Evolutionary conservation across 2,329 filamentous ascomycete genomes (phyloP).

Genomic region (Hirsutella minnesotensis): DNA sequence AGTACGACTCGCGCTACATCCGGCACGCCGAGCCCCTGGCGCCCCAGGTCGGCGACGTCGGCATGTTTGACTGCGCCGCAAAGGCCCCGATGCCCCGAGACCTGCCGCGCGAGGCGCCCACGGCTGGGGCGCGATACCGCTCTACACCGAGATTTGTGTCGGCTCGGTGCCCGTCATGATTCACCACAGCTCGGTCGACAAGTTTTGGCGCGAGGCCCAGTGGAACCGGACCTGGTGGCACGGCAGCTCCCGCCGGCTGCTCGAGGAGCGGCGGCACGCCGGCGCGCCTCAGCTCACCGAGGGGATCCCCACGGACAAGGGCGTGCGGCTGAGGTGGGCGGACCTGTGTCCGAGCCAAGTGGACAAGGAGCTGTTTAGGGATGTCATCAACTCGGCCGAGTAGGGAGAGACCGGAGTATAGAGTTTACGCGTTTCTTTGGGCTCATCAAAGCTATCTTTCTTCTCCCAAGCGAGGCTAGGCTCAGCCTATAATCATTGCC

Average conservation of each 20-base stretch:
- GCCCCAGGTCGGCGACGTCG: constrained; percentile 10
- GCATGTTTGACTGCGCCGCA: constrained; percentile 11
- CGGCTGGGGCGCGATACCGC: constrained; percentile 13
- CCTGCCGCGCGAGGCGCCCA: constrained; percentile 3
- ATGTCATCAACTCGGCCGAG: too few species aligned
- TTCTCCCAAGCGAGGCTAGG: too few species aligned
- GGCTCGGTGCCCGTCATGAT: constrained; percentile 16
- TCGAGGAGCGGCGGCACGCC: constrained; percentile 7
- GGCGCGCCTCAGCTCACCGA: constrained; percentile 7
- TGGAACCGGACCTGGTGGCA: constrained; percentile 16
- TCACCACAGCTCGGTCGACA: constrained; percentile 15
- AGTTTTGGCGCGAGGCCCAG: constrained; percentile 9
- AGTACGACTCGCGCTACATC: constrained; percentile 13
- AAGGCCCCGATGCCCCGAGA: constrained; percentile 8
- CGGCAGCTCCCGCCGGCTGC: constrained; percentile 6
- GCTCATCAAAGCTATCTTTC: too few species aligned
- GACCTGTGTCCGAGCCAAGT: constrained; percentile 12
- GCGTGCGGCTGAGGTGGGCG: constrained; percentile 9
- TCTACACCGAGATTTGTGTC: constrained; percentile 16
- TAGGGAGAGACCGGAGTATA: too few species aligned
- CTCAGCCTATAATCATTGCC: too few species aligned
- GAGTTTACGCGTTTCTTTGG: too few species aligned
- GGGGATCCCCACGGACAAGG: constrained; percentile 8
- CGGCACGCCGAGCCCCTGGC: constrained; percentile 9
- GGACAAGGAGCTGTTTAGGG: constrained; percentile 14